Evolutionary conservation across 169 alveolate genomes (phyloP).

Genomic region (Eimeria acervulina): DNA sequence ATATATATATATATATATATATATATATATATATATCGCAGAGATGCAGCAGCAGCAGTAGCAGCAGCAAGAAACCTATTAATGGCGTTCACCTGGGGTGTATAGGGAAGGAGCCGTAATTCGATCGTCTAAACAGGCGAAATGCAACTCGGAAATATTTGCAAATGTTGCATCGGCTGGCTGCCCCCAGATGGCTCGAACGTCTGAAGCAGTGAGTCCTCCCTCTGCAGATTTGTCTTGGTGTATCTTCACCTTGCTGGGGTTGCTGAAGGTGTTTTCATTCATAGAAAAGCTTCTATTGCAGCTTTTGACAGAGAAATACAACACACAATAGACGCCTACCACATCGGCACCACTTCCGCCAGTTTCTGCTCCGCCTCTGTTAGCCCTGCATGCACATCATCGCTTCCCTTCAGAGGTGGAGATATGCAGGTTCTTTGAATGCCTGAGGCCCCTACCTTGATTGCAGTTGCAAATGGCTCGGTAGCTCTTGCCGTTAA

Average conservation of each 20-base stretch:
- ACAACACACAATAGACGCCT: not conserved
- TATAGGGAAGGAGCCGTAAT: constrained; percentile 58
- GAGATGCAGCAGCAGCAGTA: too few relatives aligned
- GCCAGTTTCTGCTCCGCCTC: constrained; percentile 71
- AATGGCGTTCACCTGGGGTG: constrained; percentile 66
- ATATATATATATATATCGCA: too few relatives aligned
- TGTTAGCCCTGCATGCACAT: constrained; percentile 60
- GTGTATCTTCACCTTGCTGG: constrained; percentile 78
- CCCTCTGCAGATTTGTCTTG: constrained; percentile 70
- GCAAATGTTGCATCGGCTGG: constrained; percentile 76
- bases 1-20: too few relatives aligned
- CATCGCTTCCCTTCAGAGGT: not conserved
- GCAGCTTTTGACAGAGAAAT: not conserved
- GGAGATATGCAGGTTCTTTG: not conserved
- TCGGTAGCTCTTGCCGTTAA: constrained; percentile 79
- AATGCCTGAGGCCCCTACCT: not conserved
- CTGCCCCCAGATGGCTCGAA: constrained; percentile 79
- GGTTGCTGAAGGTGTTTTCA: constrained; percentile 43
- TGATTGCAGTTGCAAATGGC: constrained; percentile 81
- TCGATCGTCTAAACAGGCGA: constrained; percentile 78
- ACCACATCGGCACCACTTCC: constrained; percentile 78
- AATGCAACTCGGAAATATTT: constrained; percentile 51
- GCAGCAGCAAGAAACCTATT: too few relatives aligned
- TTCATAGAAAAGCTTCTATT: not conserved
- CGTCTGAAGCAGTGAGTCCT: constrained; percentile 73